Evolutionary conservation across 2,329 filamentous ascomycete genomes (phyloP).

Genomic region (Diaporthe sp.): DNA sequence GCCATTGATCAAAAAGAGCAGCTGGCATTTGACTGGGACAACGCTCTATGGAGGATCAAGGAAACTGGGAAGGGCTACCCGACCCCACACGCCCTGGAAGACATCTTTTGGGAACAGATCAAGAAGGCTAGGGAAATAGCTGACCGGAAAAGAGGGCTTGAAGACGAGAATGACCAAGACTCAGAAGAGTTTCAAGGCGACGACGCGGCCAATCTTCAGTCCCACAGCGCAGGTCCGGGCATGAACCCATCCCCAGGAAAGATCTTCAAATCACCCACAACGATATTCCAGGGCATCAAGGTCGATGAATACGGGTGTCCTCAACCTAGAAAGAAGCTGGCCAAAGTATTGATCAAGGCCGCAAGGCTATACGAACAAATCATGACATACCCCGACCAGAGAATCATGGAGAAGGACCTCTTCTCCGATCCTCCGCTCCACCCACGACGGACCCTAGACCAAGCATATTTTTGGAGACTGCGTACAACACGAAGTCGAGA

Average conservation of each 20-base stretch:
- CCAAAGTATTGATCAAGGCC: constrained; percentile 50
- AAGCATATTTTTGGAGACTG: constrained; percentile 59
- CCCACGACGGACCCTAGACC: constrained; percentile 61
- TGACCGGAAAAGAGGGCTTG: neutral
- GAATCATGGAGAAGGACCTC: constrained; percentile 52
- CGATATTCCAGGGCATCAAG: constrained; percentile 12
- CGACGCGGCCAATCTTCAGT: neutral
- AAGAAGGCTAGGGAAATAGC: constrained; percentile 11
- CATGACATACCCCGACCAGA: constrained; percentile 52
- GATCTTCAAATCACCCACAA: constrained; percentile 35
- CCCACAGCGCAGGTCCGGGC: neutral
- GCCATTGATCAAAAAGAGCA: neutral
- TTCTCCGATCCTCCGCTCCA: constrained; percentile 54
- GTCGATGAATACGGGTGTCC: constrained; percentile 21
- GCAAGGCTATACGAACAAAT: constrained; percentile 54
- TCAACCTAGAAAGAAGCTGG: constrained; percentile 43
- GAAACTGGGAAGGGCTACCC: constrained; percentile 24
- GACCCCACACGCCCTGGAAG: constrained; percentile 30
- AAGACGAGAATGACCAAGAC: neutral
- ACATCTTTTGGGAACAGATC: constrained; percentile 34
- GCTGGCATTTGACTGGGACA: constrained; percentile 18
- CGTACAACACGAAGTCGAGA: constrained; percentile 56
- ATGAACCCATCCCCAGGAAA: neutral
- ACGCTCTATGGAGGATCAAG: constrained; percentile 30
- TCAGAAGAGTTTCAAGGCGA: neutral